Evolutionary conservation across 768 basidiomycete genomes (phyloP).

Genomic region (Xerocomellus chrysenteron): DNA sequence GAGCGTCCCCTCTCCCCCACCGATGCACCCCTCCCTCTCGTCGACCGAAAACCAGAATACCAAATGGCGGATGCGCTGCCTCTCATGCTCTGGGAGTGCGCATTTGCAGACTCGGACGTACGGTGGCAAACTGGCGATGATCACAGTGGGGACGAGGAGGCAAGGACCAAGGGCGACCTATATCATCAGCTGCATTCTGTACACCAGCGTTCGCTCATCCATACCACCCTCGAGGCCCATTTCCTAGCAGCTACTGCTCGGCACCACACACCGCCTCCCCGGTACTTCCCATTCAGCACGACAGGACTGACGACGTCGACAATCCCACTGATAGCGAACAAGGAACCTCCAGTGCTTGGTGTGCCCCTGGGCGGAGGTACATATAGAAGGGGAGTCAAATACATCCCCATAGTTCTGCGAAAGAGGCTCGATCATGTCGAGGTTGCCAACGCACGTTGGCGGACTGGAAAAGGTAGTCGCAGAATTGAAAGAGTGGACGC

Average conservation of each 20-base stretch:
- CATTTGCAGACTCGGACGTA: constrained; percentile 63
- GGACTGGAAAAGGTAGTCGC: constrained; percentile 59
- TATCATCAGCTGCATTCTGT: constrained; percentile 54
- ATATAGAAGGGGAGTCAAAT: constrained; percentile 58
- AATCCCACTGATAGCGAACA: constrained; percentile 15
- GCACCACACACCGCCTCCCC: constrained; percentile 46
- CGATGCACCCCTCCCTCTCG: constrained; percentile 42
- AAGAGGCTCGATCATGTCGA: constrained; percentile 70
- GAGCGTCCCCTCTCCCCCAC: constrained; percentile 1
- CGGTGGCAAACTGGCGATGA: constrained; percentile 67
- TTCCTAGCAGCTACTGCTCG: constrained; percentile 57
- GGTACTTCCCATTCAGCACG: constrained; percentile 37
- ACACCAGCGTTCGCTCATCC: constrained; percentile 61
- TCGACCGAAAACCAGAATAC: constrained; percentile 81
- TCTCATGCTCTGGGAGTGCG: constrained; percentile 89
- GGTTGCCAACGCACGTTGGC: constrained; percentile 77
- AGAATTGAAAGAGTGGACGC: constrained; percentile 36
- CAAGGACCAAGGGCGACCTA: constrained; percentile 38
- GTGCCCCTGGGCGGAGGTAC: constrained; percentile 75
- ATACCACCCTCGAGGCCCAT: constrained; percentile 60
- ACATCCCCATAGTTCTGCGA: constrained; percentile 62
- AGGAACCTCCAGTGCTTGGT: constrained; percentile 35
- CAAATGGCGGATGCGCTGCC: constrained; percentile 93
- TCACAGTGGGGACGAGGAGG: constrained; percentile 16
- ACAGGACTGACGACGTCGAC: constrained; percentile 22